Base-by-base conservation (phyloP, 1,284 basidiomycete genomes). In the Hemileia vastatrix region DNA sequence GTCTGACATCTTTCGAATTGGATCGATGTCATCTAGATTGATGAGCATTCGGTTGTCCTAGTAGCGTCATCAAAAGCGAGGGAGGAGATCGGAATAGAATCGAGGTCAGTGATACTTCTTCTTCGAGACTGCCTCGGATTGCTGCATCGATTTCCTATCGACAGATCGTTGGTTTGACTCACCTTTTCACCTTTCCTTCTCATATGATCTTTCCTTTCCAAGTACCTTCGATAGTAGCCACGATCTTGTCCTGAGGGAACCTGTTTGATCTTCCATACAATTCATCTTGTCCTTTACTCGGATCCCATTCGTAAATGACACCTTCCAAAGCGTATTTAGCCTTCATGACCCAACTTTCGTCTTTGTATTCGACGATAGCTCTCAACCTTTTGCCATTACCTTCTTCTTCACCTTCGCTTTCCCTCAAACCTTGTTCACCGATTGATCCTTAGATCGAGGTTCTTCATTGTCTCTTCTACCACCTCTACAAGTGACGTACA, bases 301-400 rank as follows among this genome's bases (percentile, higher is more conserved):
- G 72, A 19, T 75, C 80, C 67, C 88, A 89, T 11, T 83, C 83
- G 77, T 94, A 91, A 59, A 98, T 85, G 50, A 94, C 86, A 54
- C 92, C 94, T 71, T 97, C 94, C 13, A 91, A 70, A 36, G 86
- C 79, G 80, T 90, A 96, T 65, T 88, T 86, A 4, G 94, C 85
- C 70, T 82, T 86, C 52, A 90, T 87, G 49, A 97, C 80, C 94
- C 94, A 98, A 8, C 88, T 88, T 83, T 98, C 92, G 72, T 98
- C 94, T 78, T 93, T 93, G 79, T 95, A 97, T 71, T 94, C 90
- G 63, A 95, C 82, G 64, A 98, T 82, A 5, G 89, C 81, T 57
- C 92, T 81, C 70, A 90, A 83, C 70, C 82, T 82, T 63, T 73
- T 75, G 45, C 81, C 78, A n/a, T 81, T 82, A n/a, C 81, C 79